phyloP scores from a whole-genome alignment of 1,139 yeast species.

The Kurtzmaniella quercitrusa region DNA sequence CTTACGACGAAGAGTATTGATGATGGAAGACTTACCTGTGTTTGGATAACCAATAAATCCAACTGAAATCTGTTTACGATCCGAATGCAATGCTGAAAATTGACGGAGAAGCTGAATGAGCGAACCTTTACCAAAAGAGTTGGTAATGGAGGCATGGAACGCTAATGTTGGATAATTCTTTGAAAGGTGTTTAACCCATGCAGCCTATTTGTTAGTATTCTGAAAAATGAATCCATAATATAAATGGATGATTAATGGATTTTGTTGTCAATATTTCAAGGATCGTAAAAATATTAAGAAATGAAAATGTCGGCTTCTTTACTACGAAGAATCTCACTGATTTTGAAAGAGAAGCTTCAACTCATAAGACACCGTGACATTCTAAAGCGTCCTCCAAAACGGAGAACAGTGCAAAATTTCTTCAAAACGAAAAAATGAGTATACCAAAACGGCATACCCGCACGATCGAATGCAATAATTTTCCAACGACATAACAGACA shows the following conservation, averaged over 20 bases:
- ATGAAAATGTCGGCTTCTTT: conserved; percentile 57
- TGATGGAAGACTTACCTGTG: conserved; percentile 94
- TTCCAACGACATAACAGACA: conserved; percentile 98
- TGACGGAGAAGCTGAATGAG: conserved; percentile 90
- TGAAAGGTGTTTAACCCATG: conserved; percentile 95
- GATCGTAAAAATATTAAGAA: no score
- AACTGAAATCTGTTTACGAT: conserved; percentile 92
- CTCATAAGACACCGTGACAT: conserved; percentile 54
- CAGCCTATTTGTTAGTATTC: conserved; percentile 75
- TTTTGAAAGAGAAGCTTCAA: conserved; percentile 45
- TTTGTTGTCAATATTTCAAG: conserved; percentile 3
- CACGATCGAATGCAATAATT: conserved; percentile 56
- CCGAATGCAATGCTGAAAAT: conserved; percentile 84
- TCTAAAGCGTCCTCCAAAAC: conserved; percentile 45
- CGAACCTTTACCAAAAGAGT: conserved; percentile 97
- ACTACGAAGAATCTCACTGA: conserved; percentile 58
- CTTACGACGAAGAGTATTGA: conserved; percentile 87
- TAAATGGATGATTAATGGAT: conserved; percentile 2
- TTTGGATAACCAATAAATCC: conserved; percentile 98
- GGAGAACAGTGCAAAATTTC: conserved; percentile 25
- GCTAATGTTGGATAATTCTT: conserved; percentile 93
- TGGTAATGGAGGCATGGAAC: conserved; percentile 95
- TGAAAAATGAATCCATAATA: conserved; percentile 9
- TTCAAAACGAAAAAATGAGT: conserved; percentile 42
- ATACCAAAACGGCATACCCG: conserved; percentile 25